Percentiles rank a stretch among this genome's conserved stretches.
Evolutionary conservation across 106 monocot species (phyloP).

Genomic region (Triglochin maritima): DNA sequence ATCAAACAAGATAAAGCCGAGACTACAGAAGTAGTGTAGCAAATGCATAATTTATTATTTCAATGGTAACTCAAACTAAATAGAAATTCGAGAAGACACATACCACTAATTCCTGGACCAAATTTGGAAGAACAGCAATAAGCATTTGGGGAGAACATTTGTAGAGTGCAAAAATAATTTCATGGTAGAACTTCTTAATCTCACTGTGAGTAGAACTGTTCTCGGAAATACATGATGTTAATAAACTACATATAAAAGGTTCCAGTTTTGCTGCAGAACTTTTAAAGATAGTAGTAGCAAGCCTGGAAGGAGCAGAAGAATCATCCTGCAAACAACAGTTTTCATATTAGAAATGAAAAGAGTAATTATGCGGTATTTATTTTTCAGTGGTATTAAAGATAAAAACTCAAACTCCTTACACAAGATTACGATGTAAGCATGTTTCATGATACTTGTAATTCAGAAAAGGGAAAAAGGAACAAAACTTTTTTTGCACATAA

Average conservation of each 20-base stretch:
- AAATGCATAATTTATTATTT: background rate
- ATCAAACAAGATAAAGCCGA: background rate
- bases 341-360: background rate
- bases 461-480: too few species aligned
- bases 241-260: constrained; percentile 33
- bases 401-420: too few species aligned
- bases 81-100: constrained; percentile 9
- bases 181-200: constrained; percentile 46
- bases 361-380: background rate
- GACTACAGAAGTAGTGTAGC: too few species aligned
- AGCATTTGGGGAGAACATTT: constrained; percentile 66
- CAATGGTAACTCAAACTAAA: constrained; percentile 1
- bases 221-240: constrained; percentile 52
- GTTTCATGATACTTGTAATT: too few species aligned
- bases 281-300: constrained; percentile 66
- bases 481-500: too few species aligned
- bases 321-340: constrained; percentile 31
- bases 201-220: constrained; percentile 31
- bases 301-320: constrained; percentile 32
- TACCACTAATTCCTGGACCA: constrained; percentile 73
- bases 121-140: constrained; percentile 51
- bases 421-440: too few species aligned
- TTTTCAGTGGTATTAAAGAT: too few species aligned
- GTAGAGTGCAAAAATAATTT: constrained; percentile 55
- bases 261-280: constrained; percentile 54